A percentile compares a stretch with the other conserved stretches of the same genome.
Conservation (phyloP, 202 grass and related monocot species). For the Elaeis oleifera region DNA sequence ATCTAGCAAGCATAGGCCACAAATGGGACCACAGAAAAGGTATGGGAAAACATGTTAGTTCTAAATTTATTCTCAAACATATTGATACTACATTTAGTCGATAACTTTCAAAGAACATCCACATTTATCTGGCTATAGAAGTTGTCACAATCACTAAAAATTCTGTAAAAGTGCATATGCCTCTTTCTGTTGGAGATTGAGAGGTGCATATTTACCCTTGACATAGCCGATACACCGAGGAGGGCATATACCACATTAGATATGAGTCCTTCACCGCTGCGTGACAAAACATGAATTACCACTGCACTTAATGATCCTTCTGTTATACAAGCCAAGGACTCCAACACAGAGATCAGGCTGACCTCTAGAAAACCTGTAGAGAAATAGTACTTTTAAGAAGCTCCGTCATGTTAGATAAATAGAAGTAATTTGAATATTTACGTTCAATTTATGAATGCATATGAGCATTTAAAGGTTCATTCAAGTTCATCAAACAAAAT, state of each 20-base stretch:
- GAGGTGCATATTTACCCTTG: slow-evolving; percentile 49
- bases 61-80: no score
- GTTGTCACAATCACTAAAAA: not conserved
- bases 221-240: slow-evolving; percentile 85
- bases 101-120: no score
- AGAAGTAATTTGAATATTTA: not conserved
- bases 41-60: no score
- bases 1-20: no score
- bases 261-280: slow-evolving; percentile 71
- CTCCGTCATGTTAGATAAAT: not conserved
- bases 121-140: not conserved
- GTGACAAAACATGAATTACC: slow-evolving; percentile 54
- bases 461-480: no score
- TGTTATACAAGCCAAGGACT: slow-evolving; percentile 39
- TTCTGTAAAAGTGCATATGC: no score
- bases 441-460: no score
- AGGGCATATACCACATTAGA: slow-evolving; percentile 87
- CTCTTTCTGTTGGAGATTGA: not conserved
- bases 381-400: slow-evolving; percentile 6
- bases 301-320: slow-evolving; percentile 49
- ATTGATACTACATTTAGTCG: no score
- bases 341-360: slow-evolving; percentile 50
- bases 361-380: slow-evolving; percentile 83
- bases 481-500: no score
- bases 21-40: no score